Evolutionary conservation across 345 rosid genomes (phyloP), one percentile per base, ranked within the genome.

Genomic region (Angophora floribunda): DNA sequence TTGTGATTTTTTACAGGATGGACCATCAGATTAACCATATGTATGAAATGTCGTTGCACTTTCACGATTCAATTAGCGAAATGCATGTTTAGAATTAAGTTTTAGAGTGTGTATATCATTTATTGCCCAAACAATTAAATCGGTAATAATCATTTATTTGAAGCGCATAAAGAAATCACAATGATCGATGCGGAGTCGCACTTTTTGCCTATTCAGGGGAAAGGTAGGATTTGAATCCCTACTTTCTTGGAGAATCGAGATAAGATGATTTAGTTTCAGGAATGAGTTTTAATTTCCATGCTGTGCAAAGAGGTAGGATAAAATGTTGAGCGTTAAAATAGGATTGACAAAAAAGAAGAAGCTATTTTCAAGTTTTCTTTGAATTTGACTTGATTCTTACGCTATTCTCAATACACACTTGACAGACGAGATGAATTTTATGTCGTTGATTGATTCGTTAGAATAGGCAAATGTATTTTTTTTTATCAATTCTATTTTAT

Each of bases 1-100:
- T 3, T 9, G n/a, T 63, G 7, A 63, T 63, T 63, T 63, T 14
- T 13, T 13, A 13, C 7, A n/a, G 15, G 2, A n/a, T 63, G 7
- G 0, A 15, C 7, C 4, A 8, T n/a, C n/a, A n/a, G 36, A 63
- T n/a, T n/a, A 0, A 1, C 1, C 13, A 5, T n/a, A 36, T 6
- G 0, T n/a, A 13, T 63, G 17, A 63, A 63, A n/a, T 13, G n/a
- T 63, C n/a, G 13, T 6, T 13, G 36, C 14, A 59, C 2, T 26
- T 11, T 59, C 3, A 11, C 24, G n/a, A 0, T 59, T 59, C 14
- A 11, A 59, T 59, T 5, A 11, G 30, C 26, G 30, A 59, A 9
- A 26, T 11, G 14, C 11, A n/a, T 59, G 65, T 59, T 59, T 59
- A 1, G 65, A 59, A 1, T 26, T 59, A 36, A 4, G n/a, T n/a